Evolutionary conservation across 441 rosid genomes (phyloP), one percentile per base, ranked within the genome.

Genomic region (Dalechampia spathulata): DNA sequence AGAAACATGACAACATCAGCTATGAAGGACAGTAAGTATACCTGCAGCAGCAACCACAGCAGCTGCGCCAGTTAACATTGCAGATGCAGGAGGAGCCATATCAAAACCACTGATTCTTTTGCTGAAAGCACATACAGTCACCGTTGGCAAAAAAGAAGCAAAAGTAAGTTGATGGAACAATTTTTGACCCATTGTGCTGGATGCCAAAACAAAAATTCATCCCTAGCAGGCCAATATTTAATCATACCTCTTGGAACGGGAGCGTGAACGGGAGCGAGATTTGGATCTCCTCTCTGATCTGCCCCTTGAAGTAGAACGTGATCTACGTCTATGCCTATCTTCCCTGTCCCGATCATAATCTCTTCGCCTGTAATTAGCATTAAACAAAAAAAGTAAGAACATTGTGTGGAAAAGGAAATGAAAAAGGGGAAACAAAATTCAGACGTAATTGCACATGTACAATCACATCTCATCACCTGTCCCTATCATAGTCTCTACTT

Each of bases 51-150:
- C 73, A 20, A 68, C 75, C 13, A 74, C 83, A 12, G 72, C 78
- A 28, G 79, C 80, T 34, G 76, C 86, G 44, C 74, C 70, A 64
- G 83, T 73, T 66, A 90, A 53, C 85, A 89, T 74, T 50, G 97
- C 87, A 66, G 94, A 78, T 64, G 86, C 65, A 56, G 95, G 87
- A 74, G 97, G 96, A 43, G 94, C 96, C 98, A 89, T 86, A 66
- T 92, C 98, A 54, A 92, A 92, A 64, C 98, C 96, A 68, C 98
- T 92, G 53, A 80, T 74, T 55, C 98, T 79, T 81, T 92, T 86
- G 75, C 98, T 89, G 83, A 62, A 82, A 58, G 42, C 19, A 59
- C 1, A 70, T 2, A 67, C 3, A 10, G 58, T 78, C 58, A 73
- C 65, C 11, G 22, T n/a, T n/a, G 9, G 11, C 54, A 36, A 10